Evolutionary conservation across 352 stramenopile species (phyloP).

Genomic region (Phytophthora quininea): DNA sequence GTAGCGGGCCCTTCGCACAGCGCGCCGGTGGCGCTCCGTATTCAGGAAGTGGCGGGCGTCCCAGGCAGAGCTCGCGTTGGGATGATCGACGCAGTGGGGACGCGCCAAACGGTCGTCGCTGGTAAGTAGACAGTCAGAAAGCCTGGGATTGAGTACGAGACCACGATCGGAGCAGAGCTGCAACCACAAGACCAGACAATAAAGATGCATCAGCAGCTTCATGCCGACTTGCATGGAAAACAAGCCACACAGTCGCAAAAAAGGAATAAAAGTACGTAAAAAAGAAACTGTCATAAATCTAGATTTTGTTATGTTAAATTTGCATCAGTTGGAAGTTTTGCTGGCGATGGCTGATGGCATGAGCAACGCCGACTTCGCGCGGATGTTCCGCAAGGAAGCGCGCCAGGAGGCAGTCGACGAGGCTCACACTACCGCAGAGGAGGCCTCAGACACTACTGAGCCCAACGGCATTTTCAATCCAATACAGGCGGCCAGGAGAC

Average conservation of each 20-base stretch:
- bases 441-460: background rate
- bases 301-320: too few relatives aligned
- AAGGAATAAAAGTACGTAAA: background rate
- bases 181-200: slow-evolving; percentile 16
- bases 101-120: slow-evolving; percentile 24
- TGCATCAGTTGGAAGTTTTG: too few relatives aligned
- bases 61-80: slow-evolving; percentile 69
- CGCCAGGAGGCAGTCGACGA: slow-evolving; percentile 17
- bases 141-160: background rate
- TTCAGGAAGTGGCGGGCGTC: slow-evolving; percentile 47
- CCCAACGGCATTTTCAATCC: slow-evolving; percentile 7
- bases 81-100: slow-evolving; percentile 63
- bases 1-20: slow-evolving; percentile 67
- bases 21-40: slow-evolving; percentile 44
- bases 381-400: slow-evolving; percentile 64
- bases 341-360: slow-evolving; percentile 31
- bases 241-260: background rate
- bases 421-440: background rate
- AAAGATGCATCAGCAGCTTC: slow-evolving; percentile 21
- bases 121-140: slow-evolving; percentile 18
- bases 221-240: background rate
- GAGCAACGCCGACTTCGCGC: slow-evolving; percentile 83
- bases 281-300: too few relatives aligned
- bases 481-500: slow-evolving; percentile 24
- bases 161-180: background rate